phyloP scores from a whole-genome alignment of 208 protist species.

The Phytomonas francai region DNA sequence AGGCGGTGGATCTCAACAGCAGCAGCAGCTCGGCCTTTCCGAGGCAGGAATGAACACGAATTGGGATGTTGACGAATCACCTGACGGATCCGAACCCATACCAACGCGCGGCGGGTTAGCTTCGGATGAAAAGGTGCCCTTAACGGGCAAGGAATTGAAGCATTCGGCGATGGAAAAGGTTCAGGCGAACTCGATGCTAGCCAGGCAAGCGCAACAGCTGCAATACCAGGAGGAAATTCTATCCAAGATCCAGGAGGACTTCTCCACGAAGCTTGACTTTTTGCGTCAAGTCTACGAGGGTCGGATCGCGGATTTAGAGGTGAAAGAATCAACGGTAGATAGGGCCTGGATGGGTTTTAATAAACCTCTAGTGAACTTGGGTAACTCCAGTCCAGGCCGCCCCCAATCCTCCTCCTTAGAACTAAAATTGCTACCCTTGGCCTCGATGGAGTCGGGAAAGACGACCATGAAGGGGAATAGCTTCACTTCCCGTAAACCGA shows the following conservation, averaged over 20 bases:
- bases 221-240: conserved; percentile 65
- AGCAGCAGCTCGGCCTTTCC: conserved; percentile 32
- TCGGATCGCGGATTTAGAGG: conserved; percentile 81
- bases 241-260: conserved; percentile 76
- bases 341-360: background rate
- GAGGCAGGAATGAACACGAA: conserved; percentile 44
- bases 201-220: conserved; percentile 45
- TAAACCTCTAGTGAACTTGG: background rate
- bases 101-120: no score
- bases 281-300: conserved; percentile 89
- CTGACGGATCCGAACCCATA: no score
- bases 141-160: no score
- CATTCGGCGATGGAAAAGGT: no score
- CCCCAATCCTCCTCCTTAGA: no score
- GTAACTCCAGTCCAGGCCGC: conserved; percentile 1
- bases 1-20: conserved; percentile 9
- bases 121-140: no score
- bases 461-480: conserved; percentile 1
- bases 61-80: no score
- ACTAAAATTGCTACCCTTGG: no score
- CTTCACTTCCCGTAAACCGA: no score
- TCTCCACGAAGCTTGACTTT: conserved; percentile 79
- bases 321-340: conserved; percentile 71
- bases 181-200: conserved; percentile 33
- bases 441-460: conserved; percentile 3